A percentile compares a stretch with the other conserved stretches of the same genome.
phyloP scores from a whole-genome alignment of 2,329 filamentous ascomycete species.

The Ceratocystis variospora region DNA sequence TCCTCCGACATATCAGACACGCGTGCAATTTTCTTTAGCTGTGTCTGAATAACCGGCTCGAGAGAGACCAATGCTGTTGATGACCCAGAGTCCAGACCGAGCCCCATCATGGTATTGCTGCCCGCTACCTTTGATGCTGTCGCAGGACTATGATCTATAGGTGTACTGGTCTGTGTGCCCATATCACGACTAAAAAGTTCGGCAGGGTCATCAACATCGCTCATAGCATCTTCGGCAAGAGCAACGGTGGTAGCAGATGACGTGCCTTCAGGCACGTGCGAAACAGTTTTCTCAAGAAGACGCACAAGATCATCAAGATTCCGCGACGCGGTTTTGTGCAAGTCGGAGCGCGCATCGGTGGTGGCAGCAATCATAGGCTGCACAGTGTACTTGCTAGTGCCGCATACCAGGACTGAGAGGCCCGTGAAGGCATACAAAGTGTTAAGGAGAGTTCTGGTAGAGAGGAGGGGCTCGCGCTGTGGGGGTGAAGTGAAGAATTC shows the following conservation, averaged over 20 bases:
- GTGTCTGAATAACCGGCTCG: conserved; percentile 27
- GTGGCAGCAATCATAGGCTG: conserved; percentile 45
- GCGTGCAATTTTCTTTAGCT: conserved; percentile 31
- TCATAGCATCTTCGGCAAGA: conserved; percentile 28
- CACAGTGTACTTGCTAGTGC: conserved; percentile 54
- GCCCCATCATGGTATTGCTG: background rate
- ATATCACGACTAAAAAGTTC: conserved; percentile 73
- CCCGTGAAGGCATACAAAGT: conserved; percentile 45
- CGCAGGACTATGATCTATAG: conserved; percentile 17
- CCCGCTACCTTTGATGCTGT: background rate
- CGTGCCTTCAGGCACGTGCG: conserved; percentile 38
- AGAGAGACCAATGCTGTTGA: conserved; percentile 13
- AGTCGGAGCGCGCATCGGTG: conserved; percentile 38
- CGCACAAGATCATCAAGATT: conserved; percentile 35
- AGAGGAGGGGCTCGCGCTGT: conserved; percentile 48
- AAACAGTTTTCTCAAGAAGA: conserved; percentile 44
- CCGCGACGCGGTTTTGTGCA: conserved; percentile 35
- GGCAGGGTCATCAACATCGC: conserved; percentile 49
- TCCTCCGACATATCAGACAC: conserved; percentile 30
- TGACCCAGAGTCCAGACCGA: background rate
- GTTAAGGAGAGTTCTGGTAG: conserved; percentile 43
- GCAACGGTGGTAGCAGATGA: background rate
- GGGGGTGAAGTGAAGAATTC: conserved; percentile 48
- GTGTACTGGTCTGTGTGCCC: conserved; percentile 57
- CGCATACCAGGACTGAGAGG: conserved; percentile 53